phyloP scores from a whole-genome alignment of 2,329 filamentous ascomycete species.

The Fusarium sp. region DNA sequence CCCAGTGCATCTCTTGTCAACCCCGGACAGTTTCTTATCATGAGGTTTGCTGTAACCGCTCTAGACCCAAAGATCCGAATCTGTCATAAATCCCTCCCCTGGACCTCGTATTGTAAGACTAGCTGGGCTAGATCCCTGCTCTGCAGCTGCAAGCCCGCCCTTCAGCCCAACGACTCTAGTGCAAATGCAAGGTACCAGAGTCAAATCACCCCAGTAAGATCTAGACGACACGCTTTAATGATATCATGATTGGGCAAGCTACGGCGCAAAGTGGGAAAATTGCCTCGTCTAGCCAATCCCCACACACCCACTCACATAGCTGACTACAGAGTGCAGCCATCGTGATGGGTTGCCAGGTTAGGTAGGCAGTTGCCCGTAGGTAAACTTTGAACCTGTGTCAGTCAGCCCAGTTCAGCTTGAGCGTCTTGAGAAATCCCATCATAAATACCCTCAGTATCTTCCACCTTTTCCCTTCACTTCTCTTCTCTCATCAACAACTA shows the following conservation, averaged over 20 bases:
- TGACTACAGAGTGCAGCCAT: neutral
- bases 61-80: slow-evolving; percentile 23
- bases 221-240: slow-evolving; percentile 19
- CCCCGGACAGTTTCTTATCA: slow-evolving; percentile 29
- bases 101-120: slow-evolving; percentile 29
- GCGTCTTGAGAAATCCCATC: neutral
- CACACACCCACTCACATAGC: slow-evolving; percentile 3
- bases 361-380: neutral
- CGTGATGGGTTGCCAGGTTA: slow-evolving; percentile 2
- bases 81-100: slow-evolving; percentile 13
- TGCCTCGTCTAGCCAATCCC: slow-evolving; percentile 25
- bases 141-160: slow-evolving; percentile 2
- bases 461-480: neutral
- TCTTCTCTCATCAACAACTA: slow-evolving; percentile 26
- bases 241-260: slow-evolving; percentile 38
- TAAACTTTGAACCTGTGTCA: neutral
- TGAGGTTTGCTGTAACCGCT: slow-evolving; percentile 7
- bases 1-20: neutral
- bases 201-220: slow-evolving; percentile 4
- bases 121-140: neutral
- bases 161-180: slow-evolving; percentile 34
- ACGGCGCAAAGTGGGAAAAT: slow-evolving; percentile 25
- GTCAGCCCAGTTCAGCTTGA: slow-evolving; percentile 7
- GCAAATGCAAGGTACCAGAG: slow-evolving; percentile 35
- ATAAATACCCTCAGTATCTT: slow-evolving; percentile 39